Evolutionary conservation across 768 basidiomycete genomes (phyloP).

Genomic region (Leccinum longicurvipes): DNA sequence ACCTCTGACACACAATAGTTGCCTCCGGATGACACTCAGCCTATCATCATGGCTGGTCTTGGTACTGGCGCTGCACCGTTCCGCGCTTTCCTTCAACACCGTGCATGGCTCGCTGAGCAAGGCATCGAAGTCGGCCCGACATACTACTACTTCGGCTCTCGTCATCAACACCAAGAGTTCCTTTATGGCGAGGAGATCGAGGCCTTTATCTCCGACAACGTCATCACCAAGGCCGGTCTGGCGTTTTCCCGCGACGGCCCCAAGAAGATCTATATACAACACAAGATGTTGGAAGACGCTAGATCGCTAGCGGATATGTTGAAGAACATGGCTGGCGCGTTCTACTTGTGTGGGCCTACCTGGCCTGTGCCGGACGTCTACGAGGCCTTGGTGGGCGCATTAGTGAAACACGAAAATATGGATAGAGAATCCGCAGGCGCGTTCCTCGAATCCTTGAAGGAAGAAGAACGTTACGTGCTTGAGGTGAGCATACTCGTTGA

Average conservation of each 20-base stretch:
- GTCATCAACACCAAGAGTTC: conserved; percentile 93
- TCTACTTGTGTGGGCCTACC: conserved; percentile 97
- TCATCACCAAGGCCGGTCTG: conserved; percentile 87
- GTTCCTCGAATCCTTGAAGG: conserved; percentile 87
- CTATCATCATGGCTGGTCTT: conserved; percentile 97
- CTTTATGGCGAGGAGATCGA: conserved; percentile 97
- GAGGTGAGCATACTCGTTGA: conserved; percentile 49
- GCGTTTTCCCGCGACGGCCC: conserved; percentile 95
- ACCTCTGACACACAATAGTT: conserved; percentile 45
- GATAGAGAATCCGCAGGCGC: conserved; percentile 65
- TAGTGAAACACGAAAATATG: conserved; percentile 68
- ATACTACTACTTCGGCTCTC: conserved; percentile 98
- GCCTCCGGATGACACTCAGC: conserved; percentile 79
- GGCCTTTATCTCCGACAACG: conserved; percentile 80
- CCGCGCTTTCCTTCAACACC: conserved; percentile 97
- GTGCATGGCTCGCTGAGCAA: conserved; percentile 75
- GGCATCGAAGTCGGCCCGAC: conserved; percentile 84
- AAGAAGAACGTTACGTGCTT: conserved; percentile 95
- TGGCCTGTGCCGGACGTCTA: conserved; percentile 99
- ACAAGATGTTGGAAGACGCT: conserved; percentile 94
- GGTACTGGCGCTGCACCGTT: conserved; percentile 99
- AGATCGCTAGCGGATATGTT: conserved; percentile 72
- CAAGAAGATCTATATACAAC: conserved; percentile 96
- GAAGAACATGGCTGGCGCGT: conserved; percentile 70
- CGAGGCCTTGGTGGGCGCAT: conserved; percentile 81